Evolutionary conservation across 2,329 filamentous ascomycete species (phyloP).

Genomic region (Blastomyces parvus): DNA sequence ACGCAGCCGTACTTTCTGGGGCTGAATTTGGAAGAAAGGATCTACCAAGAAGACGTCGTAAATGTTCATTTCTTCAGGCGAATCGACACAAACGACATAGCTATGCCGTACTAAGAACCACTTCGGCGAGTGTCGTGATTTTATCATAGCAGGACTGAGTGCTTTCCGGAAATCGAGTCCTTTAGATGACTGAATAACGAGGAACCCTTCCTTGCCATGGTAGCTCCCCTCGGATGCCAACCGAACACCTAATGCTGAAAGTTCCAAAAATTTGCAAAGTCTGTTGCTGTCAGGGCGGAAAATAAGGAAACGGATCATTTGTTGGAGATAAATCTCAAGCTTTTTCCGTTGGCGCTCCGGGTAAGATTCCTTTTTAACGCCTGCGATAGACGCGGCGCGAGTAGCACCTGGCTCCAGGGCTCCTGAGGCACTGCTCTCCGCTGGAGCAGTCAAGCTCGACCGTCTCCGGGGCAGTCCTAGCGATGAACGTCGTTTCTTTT

Average conservation of each 20-base stretch:
- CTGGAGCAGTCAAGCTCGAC: conserved; percentile 42
- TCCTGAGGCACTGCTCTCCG: conserved; percentile 31
- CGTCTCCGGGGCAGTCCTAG: conserved; percentile 50
- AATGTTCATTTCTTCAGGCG: conserved; percentile 95
- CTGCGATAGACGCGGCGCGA: conserved; percentile 31
- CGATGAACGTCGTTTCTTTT: conserved; percentile 46
- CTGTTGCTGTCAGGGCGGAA: conserved; percentile 93
- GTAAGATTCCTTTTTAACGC: conserved; percentile 48
- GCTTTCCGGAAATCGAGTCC: conserved; percentile 77
- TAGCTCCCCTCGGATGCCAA: conserved; percentile 93
- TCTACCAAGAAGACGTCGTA: conserved; percentile 99
- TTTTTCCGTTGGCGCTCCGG: conserved; percentile 74
- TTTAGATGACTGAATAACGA: conserved; percentile 86
- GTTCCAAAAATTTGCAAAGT: conserved; percentile 87
- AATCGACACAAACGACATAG: conserved; percentile 97
- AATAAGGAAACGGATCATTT: conserved; percentile 93
- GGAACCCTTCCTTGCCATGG: conserved; percentile 91
- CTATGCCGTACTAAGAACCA: conserved; percentile 98
- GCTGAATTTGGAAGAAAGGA: conserved; percentile 70
- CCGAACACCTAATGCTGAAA: conserved; percentile 87
- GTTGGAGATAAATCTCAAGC: conserved; percentile 80
- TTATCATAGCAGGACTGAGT: conserved; percentile 66
- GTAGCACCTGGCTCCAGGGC: conserved; percentile 26
- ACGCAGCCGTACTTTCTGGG: conserved; percentile 52
- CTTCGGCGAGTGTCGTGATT: conserved; percentile 76